Evolutionary conservation across 176 grass and related monocot genomes (phyloP), one percentile per base, ranked within the genome.

Genomic region (Alloteropsis semialata): DNA sequence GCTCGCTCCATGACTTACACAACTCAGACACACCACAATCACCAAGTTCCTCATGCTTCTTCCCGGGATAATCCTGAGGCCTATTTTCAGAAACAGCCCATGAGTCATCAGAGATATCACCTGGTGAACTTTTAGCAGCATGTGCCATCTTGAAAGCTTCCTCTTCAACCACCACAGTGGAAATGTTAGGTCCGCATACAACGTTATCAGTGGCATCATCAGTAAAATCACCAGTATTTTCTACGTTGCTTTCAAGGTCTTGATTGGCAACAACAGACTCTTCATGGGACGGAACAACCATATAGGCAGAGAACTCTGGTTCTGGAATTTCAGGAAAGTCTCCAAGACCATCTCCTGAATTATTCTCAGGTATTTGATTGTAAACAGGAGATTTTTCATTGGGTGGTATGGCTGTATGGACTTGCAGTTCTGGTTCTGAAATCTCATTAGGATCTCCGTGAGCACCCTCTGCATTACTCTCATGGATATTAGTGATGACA

Each of bases 21-120:
- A 75, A 65, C 84, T 77, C 72, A 81, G 51, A 60, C 17, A 27
- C 67, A 69, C 81, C 81, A 66, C 30, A 32, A 67, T 30, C 74
- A 91, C 49, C 72, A 74, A 75, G 56, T 73, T 82, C 83, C 73
- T 54, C 64, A 43, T 81, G 41, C 65, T 65, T 84, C 64, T 82
- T 84, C 70, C 66, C 59, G 57, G 41, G 69, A 78, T 69, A 72
- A 83, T 81, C 43, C 67, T 78, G 77, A 80, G 39, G 55, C 46
- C 32, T 83, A 68, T 43, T 85, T 89, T 85, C 69, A 85, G 81
- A 81, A 86, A 77, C 48, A 78, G 87, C 75, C 84, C 68, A 54
- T 11, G 59, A 61, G 24, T 79, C 45, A 75, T 30, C 53, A 10
- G 42, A n/a, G 33, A 27, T 53, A 75, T 83, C 60, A 87, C 22